These are phyloP conservation scores for Nicotiana attenuata DNA, from an alignment of 257 asterid genomes.

Conservation along the genomic window DNA sequence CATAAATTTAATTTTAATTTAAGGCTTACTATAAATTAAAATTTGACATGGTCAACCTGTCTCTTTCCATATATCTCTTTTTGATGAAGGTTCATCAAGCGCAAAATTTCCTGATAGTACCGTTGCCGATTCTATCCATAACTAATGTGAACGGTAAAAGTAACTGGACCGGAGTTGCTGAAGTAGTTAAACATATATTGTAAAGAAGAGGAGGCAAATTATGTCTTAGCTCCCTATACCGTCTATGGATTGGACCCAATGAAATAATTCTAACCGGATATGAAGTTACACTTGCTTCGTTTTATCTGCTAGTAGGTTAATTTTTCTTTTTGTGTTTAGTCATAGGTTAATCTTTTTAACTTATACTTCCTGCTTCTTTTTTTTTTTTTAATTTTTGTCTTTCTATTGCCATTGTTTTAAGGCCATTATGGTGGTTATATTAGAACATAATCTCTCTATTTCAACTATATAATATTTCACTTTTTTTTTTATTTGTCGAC, in stretches of 20 bases:
- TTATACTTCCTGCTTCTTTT: neutral
- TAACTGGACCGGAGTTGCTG: neutral
- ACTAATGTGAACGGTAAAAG: too few relatives aligned
- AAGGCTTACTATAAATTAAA: too few relatives aligned
- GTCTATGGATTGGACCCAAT: too few relatives aligned
- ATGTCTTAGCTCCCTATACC: neutral
- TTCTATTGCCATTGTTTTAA: neutral
- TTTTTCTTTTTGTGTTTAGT: neutral
- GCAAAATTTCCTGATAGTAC: neutral
- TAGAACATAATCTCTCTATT: neutral
- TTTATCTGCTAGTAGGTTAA: neutral
- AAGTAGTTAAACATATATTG: neutral
- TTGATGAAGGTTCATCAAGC: neutral
- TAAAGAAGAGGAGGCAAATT: neutral
- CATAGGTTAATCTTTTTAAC: too few relatives aligned
- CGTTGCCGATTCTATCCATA: too few relatives aligned
- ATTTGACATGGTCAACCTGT: too few relatives aligned
- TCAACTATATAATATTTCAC: neutral
- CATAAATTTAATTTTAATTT: too few relatives aligned
- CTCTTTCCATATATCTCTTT: neutral
- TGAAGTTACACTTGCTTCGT: neutral
- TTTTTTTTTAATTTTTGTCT: neutral
- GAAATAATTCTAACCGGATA: neutral
- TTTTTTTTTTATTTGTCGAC: neutral
- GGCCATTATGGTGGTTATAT: neutral